Conservation (phyloP, 306 rosid genomes). For the Echinosophora koreensis region DNA sequence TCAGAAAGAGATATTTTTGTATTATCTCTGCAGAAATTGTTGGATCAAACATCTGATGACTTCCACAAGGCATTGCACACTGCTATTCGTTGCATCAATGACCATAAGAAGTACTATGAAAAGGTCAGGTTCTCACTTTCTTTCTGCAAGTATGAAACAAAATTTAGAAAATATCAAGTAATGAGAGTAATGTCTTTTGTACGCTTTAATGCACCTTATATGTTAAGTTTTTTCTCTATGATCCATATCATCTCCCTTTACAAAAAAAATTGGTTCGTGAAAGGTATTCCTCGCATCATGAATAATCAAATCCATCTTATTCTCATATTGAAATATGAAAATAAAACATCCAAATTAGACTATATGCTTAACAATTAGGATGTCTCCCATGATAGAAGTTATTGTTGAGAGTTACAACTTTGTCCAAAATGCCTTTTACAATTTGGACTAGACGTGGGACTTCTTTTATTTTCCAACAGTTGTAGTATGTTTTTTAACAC, state of each 20-base stretch:
- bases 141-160: conserved; percentile 10
- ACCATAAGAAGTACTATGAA: too few species aligned
- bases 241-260: not conserved
- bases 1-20: not conserved
- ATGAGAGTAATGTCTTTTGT: not conserved
- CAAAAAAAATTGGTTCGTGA: not conserved
- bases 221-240: not conserved
- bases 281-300: not conserved
- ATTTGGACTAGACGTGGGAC: too few species aligned
- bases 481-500: not conserved
- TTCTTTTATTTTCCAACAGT: too few species aligned
- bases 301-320: conserved; percentile 2
- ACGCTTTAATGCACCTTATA: not conserved
- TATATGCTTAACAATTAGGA: not conserved
- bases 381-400: not conserved
- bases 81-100: too few species aligned
- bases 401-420: too few species aligned
- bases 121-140: not conserved
- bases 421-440: too few species aligned
- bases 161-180: not conserved
- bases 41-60: too few species aligned
- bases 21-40: not conserved
- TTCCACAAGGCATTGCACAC: too few species aligned
- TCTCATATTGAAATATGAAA: not conserved
- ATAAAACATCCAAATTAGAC: not conserved